These are phyloP conservation scores for Sporisorium iseilematis-ciliati DNA, from an alignment of 1,284 basidiomycete genomes.

Conservation along the genomic window DNA sequence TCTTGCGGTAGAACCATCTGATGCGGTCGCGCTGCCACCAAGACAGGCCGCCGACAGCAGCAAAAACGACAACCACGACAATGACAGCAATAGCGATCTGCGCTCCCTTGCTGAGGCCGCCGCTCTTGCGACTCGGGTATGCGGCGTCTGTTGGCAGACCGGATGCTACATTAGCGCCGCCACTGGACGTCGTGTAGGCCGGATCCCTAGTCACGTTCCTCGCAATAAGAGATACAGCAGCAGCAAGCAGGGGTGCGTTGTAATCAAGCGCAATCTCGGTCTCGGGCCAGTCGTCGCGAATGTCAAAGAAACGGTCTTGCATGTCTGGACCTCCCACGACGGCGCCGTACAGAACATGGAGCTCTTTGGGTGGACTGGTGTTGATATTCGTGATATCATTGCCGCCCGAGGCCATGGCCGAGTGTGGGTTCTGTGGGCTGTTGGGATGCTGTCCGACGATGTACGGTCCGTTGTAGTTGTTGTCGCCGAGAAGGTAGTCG, in stretches of 20 bases:
- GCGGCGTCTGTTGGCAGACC: conserved; percentile 40
- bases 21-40: conserved; percentile 71
- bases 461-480: conserved; percentile 85
- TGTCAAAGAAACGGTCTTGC: conserved; percentile 82
- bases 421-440: conserved; percentile 88
- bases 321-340: conserved; percentile 87
- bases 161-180: conserved; percentile 33
- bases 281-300: conserved; percentile 84
- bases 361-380: conserved; percentile 77
- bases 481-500: conserved; percentile 84
- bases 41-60: conserved; percentile 73
- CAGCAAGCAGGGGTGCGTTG: conserved; percentile 84
- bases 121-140: conserved; percentile 18
- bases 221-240: conserved; percentile 80
- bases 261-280: conserved; percentile 79
- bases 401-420: conserved; percentile 86
- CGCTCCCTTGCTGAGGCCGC: conserved; percentile 72
- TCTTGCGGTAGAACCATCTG: conserved; percentile 47
- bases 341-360: conserved; percentile 85
- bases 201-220: conserved; percentile 79
- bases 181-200: conserved; percentile 75
- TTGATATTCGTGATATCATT: conserved; percentile 77
- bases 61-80: conserved; percentile 76
- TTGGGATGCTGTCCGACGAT: conserved; percentile 88
- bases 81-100: conserved; percentile 76